A percentile compares a stretch with the other conserved stretches of the same genome.
These are phyloP conservation scores for Gloeostereum incarnatum DNA, from an alignment of 768 basidiomycete genomes.

Conservation along the genomic window DNA sequence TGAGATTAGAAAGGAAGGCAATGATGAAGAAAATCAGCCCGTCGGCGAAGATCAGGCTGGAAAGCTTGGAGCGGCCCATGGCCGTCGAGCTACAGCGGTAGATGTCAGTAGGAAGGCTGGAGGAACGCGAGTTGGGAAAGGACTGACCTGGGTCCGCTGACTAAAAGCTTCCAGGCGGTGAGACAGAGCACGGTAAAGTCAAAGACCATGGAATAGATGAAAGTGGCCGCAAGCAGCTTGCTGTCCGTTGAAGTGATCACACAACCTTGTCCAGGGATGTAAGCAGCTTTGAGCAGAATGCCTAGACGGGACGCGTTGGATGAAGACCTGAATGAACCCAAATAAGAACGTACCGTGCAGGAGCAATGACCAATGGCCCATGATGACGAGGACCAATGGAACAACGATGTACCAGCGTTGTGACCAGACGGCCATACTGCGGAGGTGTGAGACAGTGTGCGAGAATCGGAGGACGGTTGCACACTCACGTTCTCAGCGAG, in stretches of 20 bases:
- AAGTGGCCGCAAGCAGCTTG: slow-evolving; percentile 45
- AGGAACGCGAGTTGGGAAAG: slow-evolving; percentile 35
- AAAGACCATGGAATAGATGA: slow-evolving; percentile 71
- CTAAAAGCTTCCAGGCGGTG: slow-evolving; percentile 54
- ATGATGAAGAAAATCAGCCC: slow-evolving; percentile 71
- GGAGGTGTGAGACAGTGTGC: neutral
- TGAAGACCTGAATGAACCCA: neutral
- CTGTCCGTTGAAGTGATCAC: slow-evolving; percentile 50
- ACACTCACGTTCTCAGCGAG: slow-evolving; percentile 54
- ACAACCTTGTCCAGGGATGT: slow-evolving; percentile 40
- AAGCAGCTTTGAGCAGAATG: slow-evolving; percentile 49
- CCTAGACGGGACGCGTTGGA: slow-evolving; percentile 22
- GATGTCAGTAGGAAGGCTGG: slow-evolving; percentile 51
- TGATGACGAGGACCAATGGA: slow-evolving; percentile 45
- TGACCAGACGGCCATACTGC: slow-evolving; percentile 67
- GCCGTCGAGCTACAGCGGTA: slow-evolving; percentile 41
- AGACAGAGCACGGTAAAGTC: slow-evolving; percentile 56
- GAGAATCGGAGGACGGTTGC: neutral
- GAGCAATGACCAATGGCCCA: slow-evolving; percentile 67
- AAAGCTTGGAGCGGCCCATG: slow-evolving; percentile 15
- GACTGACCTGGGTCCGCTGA: slow-evolving; percentile 18
- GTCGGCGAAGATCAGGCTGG: slow-evolving; percentile 42
- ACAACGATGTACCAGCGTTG: slow-evolving; percentile 43
- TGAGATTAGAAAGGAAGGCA: slow-evolving; percentile 64
- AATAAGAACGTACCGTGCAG: slow-evolving; percentile 40